Evolutionary conservation across 2,329 filamentous ascomycete species (phyloP), one percentile per base, ranked within the genome.

Genomic region (Phialemonium atrogriseum): DNA sequence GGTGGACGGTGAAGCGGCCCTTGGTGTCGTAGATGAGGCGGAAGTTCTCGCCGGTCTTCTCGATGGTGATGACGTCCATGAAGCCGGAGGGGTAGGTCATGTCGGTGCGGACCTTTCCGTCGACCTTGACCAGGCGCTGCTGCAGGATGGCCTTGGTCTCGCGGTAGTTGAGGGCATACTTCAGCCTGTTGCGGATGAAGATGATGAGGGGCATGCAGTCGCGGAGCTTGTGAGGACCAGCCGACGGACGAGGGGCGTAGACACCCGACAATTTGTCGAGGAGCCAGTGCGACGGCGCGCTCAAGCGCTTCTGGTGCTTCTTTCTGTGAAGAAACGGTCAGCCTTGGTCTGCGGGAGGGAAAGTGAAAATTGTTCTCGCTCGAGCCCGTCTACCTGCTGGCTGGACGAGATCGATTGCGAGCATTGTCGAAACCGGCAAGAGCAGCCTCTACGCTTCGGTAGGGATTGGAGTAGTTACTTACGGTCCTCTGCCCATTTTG

Each of bases 21-120:
- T 98, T 98, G 82, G 89, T 98, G 68, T 98, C 91, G 81, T 96
- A 98, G 78, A 98, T 74, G 54, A 98, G 86, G 55, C 91, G 89
- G 86, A 98, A 98, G 84, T 94, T 84, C 82, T 98, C 91, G 80
- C 88, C 88, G 40, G 91, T 98, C 86, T 98, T 98, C 71, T 98
- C 91, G 64, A 98, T 93, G 59, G 76, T 74, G 75, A 98, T 95
- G 62, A 98, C 91, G 64, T 98, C 91, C 91, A 96, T 96, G 80
- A 93, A 95, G 58, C 91, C 91, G 50, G 91, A 74, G 54, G 91
- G 91, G 82, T 84, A 98, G 71, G 88, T 98, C 57, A 77, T 73
- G 71, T 98, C 91, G 68, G 91, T 98, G 73, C 91, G 89, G 71
- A 98, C 87, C 78, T 98, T 98, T 77, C 81, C 83, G 65, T 98